Percentiles rank a stretch among this genome's conserved stretches.
Evolutionary conservation across 1,284 basidiomycete genomes (phyloP).

Genomic region (Waitea zeae): DNA sequence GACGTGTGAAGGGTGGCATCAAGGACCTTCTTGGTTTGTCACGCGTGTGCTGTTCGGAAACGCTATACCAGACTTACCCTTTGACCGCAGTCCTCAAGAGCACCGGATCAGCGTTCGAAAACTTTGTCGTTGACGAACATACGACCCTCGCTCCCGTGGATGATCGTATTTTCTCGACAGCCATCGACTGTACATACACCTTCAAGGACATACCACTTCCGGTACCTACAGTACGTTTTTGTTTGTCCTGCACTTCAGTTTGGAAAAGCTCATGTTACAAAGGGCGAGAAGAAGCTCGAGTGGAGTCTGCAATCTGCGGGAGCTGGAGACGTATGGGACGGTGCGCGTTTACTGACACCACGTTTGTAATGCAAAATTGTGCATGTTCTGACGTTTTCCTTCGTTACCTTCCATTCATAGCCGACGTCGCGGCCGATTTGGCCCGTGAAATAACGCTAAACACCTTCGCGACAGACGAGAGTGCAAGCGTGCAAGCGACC

Average conservation of each 20-base stretch:
- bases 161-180: constrained; percentile 82
- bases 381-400: too few species aligned
- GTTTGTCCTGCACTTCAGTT: not conserved
- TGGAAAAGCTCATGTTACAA: not conserved
- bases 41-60: not conserved
- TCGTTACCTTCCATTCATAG: too few species aligned
- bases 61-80: not conserved
- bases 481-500: constrained; percentile 87
- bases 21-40: constrained; percentile 59
- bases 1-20: constrained; percentile 51
- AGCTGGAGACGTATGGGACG: constrained; percentile 2
- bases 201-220: constrained; percentile 34
- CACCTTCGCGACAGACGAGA: constrained; percentile 76
- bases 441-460: constrained; percentile 61
- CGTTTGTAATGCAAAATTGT: constrained; percentile 36
- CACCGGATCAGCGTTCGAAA: constrained; percentile 73
- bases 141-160: constrained; percentile 71
- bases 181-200: constrained; percentile 56
- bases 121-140: constrained; percentile 76
- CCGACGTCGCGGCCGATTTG: constrained; percentile 26
- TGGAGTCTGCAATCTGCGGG: constrained; percentile 13
- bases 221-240: constrained; percentile 5
- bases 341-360: constrained; percentile 6
- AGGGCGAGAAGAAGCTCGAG: constrained; percentile 27
- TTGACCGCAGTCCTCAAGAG: constrained; percentile 68